Base-by-base conservation (phyloP, 768 basidiomycete species). In the Trametes maxima region DNA sequence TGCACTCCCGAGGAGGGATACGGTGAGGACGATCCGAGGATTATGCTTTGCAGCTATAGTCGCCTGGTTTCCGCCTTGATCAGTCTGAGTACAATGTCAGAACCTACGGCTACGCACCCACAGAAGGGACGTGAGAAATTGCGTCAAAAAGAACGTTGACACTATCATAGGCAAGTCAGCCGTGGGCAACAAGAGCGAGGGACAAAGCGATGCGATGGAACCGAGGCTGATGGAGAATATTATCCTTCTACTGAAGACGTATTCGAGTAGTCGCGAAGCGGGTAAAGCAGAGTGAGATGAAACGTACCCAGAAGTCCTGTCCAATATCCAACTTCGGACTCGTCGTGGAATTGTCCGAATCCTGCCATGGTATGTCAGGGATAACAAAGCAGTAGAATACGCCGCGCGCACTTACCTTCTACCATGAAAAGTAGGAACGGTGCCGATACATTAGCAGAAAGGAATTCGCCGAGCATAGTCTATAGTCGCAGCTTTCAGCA, bases 341-440 rank as follows among this genome's bases (percentile, higher is more conserved):
- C 94, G 48, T 88, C 89, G 21, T 82, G 78, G 60, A 87, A 83
- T 66, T 84, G 86, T 49, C 82, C 84, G 69, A 90, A 90, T 3
- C 86, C 89, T 90, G 62, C 16, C 49, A 48, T 60, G 43, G 10
- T 43, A 57, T 63, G 2, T 28, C 28, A 42, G 48, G 33, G n/a
- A 12, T 21, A 33, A 46, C 37, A 7, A 11, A 11, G 11, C 25
- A 33, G 36, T 22, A 16, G 28, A 1, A 24, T 37, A 39, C 39
- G n/a, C 12, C 17, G 19, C 53, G 13, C 5, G 24, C 19, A 50
- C 76, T 50, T 63, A 81, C 92, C 87, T 83, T 90, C 90, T 56
- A 97, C 93, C 95, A 98, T 98, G 78, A 94, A 95, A 45, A 98
- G 77, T 56, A 98, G 75, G 72, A 96, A 97, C 7, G 95, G 95